Conservation (phyloP, 2,329 filamentous ascomycete species). For the Cercospora canescens region DNA sequence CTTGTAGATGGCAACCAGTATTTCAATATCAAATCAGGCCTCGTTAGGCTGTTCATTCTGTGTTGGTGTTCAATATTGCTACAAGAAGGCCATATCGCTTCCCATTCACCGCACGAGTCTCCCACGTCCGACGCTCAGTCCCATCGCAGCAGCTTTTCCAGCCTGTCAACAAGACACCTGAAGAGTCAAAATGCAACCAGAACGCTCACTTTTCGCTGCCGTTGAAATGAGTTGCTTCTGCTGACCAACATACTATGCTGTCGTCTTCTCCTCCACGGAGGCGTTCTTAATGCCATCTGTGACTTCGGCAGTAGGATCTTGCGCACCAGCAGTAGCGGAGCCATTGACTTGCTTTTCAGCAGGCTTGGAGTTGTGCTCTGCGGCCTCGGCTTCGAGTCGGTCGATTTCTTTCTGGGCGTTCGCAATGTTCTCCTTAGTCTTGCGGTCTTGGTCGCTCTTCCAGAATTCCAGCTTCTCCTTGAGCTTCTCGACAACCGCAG, state of each 20-base stretch:
- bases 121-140: not conserved
- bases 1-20: not conserved
- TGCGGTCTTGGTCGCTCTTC: constrained; percentile 84
- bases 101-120: not conserved
- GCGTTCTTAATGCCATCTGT: constrained; percentile 61
- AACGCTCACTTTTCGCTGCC: constrained; percentile 11
- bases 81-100: not conserved
- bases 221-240: not conserved
- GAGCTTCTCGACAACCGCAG: constrained; percentile 79
- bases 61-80: constrained; percentile 2
- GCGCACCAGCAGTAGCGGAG: constrained; percentile 51
- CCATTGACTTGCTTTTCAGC: constrained; percentile 58
- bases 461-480: constrained; percentile 88
- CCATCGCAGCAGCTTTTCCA: not conserved
- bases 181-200: constrained; percentile 1
- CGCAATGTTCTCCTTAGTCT: constrained; percentile 92
- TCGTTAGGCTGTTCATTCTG: constrained; percentile 9
- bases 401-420: constrained; percentile 97
- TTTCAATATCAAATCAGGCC: not conserved
- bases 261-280: constrained; percentile 55
- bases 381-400: constrained; percentile 70
- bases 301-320: constrained; percentile 60
- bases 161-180: not conserved
- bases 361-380: constrained; percentile 41
- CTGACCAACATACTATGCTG: constrained; percentile 14